Evolutionary conservation across 2,329 filamentous ascomycete species (phyloP), one percentile per base, ranked within the genome.

Genomic region (Phialophora verrucosa): DNA sequence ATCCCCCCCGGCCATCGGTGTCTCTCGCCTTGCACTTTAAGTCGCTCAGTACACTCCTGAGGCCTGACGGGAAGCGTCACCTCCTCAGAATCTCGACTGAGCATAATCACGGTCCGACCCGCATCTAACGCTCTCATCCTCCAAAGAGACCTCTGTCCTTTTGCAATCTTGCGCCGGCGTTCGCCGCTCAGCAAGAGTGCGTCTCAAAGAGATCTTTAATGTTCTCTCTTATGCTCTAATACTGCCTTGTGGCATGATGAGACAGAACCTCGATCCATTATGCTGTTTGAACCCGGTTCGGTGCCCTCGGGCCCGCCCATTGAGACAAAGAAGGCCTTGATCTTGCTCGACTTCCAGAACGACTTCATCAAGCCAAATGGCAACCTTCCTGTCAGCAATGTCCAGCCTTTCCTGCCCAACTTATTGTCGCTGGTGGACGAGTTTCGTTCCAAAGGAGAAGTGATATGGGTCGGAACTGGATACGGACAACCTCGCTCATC

Each of bases 341-440:
- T 98, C 23, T 81, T 96, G 20, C 84, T 97, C 70, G 94, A 97
- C 74, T 86, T 96, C 42, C 95, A 98, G 75, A 92, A 96, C 73
- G 94, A 97, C 76, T 97, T 98, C 74, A 80, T 96, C 65, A 83
- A 87, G 6, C 79, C 86, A 1, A 83, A 87, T 59, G 90, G 91
- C 62, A 85, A 88, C 29, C 79, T 97, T 23, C 85, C 88, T 12
- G 86, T 93, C 59, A 81, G 81, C 42, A 84, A 87, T 51, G 87
- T 88, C 2, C 78, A 84, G 3, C 86, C 87, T 10, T 91, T 93
- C 68, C 77, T 95, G 53, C 83, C 89, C 47, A 87, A 86, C 31
- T 85, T 93, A 50, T 80, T 88, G 23, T 78, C 84, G 6, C 82
- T 98, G 1, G 88, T 89, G 50, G 84, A 85, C 11, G 85, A 85